Conservation (phyloP, 805 yeast genomes). For the Sugiyamaella qingdaonensis region DNA sequence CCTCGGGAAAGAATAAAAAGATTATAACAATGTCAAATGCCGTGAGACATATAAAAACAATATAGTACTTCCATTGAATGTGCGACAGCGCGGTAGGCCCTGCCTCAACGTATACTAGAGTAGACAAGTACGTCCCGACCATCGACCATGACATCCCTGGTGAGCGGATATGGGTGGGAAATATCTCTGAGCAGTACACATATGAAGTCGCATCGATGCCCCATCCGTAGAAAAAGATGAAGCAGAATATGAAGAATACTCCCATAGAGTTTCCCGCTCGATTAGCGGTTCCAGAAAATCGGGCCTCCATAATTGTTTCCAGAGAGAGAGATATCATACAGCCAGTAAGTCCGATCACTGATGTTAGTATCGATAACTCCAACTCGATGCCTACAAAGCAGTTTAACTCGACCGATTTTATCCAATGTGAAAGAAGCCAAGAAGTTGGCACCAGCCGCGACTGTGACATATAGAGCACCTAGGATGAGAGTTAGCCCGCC, state of each 20-base stretch:
- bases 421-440: constrained; percentile 1
- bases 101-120: constrained; percentile 24
- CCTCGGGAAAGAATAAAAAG: constrained; percentile 36
- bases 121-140: constrained; percentile 9
- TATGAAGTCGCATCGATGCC: constrained; percentile 5
- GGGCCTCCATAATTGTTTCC: constrained; percentile 1
- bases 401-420: not conserved
- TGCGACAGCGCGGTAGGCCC: constrained; percentile 37
- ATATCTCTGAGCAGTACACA: constrained; percentile 6
- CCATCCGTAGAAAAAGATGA: constrained; percentile 1
- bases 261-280: not conserved
- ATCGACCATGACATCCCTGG: constrained; percentile 35
- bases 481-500: not conserved
- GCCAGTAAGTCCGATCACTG: constrained; percentile 4
- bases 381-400: not conserved
- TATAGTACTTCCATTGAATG: constrained; percentile 40
- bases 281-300: not conserved
- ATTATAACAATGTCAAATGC: constrained; percentile 14
- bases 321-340: constrained; percentile 1
- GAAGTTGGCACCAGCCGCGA: constrained; percentile 5
- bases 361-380: not conserved
- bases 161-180: constrained; percentile 31
- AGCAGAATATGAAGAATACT: constrained; percentile 3
- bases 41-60: constrained; percentile 27
- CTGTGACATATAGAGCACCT: constrained; percentile 2